Evolutionary conservation across 202 grass and related monocot species (phyloP).

Genomic region (Cymbopogon flexuosus): DNA sequence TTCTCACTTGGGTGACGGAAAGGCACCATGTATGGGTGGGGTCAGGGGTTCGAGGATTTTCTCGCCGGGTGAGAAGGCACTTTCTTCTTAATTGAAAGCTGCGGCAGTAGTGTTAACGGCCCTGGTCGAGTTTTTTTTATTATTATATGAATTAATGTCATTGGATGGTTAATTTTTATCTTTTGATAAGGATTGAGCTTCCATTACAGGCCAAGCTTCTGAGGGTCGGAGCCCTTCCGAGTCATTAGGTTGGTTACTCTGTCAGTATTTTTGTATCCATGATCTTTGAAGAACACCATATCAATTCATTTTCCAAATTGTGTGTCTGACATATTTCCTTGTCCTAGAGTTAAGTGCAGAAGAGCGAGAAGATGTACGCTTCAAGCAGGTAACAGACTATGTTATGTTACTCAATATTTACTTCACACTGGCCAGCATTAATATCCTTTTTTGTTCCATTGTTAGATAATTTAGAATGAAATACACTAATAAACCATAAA

Average conservation of each 20-base stretch:
- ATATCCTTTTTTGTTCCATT: neutral
- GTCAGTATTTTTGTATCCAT: conserved; percentile 7
- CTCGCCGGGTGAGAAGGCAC: too few relatives aligned
- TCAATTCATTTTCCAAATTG: conserved; percentile 24
- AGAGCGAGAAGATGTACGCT: conserved; percentile 70
- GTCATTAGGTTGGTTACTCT: conserved; percentile 56
- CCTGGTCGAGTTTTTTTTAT: too few relatives aligned
- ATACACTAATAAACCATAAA: neutral
- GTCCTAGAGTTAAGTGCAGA: conserved; percentile 74
- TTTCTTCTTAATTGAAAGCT: too few relatives aligned
- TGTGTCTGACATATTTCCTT: conserved; percentile 15
- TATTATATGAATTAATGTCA: conserved; percentile 8
- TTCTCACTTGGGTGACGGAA: too few relatives aligned
- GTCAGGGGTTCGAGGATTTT: too few relatives aligned
- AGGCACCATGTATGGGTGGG: too few relatives aligned
- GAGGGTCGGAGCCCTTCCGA: conserved; percentile 62
- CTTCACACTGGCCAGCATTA: conserved; percentile 6
- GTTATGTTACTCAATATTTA: neutral
- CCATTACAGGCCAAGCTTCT: conserved; percentile 33
- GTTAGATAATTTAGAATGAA: neutral
- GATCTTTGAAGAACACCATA: neutral
- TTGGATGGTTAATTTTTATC: neutral
- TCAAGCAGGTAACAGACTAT: conserved; percentile 75
- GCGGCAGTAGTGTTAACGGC: too few relatives aligned
- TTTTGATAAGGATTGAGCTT: conserved; percentile 22